These are phyloP conservation scores for Yamagishiella unicocca DNA, from an alignment of 139 green algal genomes.

Conservation along the genomic window DNA sequence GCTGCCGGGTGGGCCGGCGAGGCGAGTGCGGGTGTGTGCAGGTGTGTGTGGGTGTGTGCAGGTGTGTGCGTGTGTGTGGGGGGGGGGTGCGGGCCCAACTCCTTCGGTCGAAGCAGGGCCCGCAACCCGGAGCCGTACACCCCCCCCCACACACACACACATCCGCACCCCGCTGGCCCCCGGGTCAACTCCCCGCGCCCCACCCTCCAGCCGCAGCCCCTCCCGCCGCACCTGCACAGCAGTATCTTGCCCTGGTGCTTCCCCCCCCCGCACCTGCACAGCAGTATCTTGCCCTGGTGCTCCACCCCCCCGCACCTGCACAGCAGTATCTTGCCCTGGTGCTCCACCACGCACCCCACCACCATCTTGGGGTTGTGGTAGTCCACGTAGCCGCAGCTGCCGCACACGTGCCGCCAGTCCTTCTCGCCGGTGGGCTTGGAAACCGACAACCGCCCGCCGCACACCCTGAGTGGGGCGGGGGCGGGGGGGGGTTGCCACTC, in stretches of 20 bases:
- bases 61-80: too few species aligned
- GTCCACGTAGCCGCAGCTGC: slow-evolving; percentile 63
- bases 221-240: slow-evolving; percentile 70
- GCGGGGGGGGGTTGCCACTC: neutral
- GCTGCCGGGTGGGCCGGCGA: too few species aligned
- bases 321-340: slow-evolving; percentile 86
- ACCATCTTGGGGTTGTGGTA: slow-evolving; percentile 59
- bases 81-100: too few species aligned
- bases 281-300: slow-evolving; percentile 83
- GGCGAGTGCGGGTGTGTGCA: too few species aligned
- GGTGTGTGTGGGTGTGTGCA: too few species aligned
- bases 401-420: slow-evolving; percentile 80
- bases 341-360: slow-evolving; percentile 90
- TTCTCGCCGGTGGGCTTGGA: slow-evolving; percentile 67
- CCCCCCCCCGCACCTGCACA: slow-evolving; percentile 74
- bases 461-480: slow-evolving; percentile 57
- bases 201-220: neutral
- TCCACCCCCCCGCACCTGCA: slow-evolving; percentile 75
- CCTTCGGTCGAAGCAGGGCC: too few species aligned
- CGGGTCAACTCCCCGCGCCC: too few species aligned
- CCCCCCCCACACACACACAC: too few species aligned
- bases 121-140: too few species aligned
- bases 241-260: slow-evolving; percentile 86
- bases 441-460: slow-evolving; percentile 64
- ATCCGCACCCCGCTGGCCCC: too few species aligned